phyloP scores from a whole-genome alignment of 345 rosid genomes.

The Gossypium stocksii region DNA sequence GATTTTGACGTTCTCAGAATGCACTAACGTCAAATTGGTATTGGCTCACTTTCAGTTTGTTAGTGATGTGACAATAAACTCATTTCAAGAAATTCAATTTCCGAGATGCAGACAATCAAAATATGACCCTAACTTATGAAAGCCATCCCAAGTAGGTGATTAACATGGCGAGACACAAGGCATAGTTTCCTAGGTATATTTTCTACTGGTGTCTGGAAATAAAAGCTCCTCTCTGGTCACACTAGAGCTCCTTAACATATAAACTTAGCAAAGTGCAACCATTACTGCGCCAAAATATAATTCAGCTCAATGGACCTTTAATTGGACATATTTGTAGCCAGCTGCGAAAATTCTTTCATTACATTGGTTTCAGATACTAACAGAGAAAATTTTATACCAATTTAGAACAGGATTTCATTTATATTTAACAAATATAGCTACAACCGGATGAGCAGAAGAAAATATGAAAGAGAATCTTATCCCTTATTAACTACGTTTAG shows the following conservation, averaged over 20 bases:
- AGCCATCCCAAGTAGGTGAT: not conserved
- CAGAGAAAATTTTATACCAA: not conserved
- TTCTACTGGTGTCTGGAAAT: not conserved
- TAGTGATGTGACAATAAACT: too few relatives aligned
- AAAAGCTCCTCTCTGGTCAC: not conserved
- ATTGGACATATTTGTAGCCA: not conserved
- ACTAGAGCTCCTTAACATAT: not conserved
- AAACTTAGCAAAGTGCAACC: not conserved
- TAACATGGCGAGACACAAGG: not conserved
- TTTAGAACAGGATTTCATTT: not conserved
- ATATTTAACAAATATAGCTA: conserved; percentile 4
- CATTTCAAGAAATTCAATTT: not conserved
- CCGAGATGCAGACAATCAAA: not conserved
- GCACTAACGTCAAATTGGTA: not conserved
- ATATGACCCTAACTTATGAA: not conserved
- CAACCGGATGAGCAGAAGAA: not conserved
- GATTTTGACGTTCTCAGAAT: not conserved
- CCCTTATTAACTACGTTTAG: conserved; percentile 2
- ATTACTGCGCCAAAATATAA: not conserved
- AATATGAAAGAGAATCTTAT: not conserved
- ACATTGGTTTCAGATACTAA: not conserved
- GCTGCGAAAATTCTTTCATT: not conserved
- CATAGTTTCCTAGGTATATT: not conserved
- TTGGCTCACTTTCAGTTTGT: not conserved
- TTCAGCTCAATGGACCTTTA: not conserved